Conservation (phyloP, 164 flowering plant genomes). For the Amborella trichopoda region DNA sequence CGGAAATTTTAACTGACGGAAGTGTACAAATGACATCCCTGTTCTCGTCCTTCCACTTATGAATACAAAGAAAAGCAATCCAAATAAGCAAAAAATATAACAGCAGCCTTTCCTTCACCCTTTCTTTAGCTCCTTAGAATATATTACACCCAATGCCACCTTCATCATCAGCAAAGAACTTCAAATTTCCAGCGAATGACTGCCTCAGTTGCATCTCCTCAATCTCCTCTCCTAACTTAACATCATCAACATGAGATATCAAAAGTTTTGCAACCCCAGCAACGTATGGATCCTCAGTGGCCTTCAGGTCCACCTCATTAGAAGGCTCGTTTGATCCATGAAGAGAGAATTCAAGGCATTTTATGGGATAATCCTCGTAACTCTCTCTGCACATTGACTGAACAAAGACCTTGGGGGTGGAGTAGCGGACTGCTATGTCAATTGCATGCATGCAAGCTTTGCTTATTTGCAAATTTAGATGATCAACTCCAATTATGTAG, state of each 20-base stretch:
- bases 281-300: neutral
- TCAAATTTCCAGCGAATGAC: neutral
- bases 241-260: neutral
- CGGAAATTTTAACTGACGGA: no score
- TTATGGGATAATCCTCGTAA: neutral
- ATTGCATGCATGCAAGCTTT: no score
- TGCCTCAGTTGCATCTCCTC: neutral
- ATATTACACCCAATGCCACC: no score
- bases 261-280: neutral
- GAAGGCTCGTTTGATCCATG: no score
- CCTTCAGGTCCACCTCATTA: neutral
- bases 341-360: neutral
- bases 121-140: no score
- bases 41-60: no score
- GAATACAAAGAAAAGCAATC: no score
- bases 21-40: no score
- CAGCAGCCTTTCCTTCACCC: no score
- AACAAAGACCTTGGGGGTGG: conserved; percentile 1
- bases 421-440: neutral
- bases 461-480: conserved; percentile 2
- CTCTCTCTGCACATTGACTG: conserved; percentile 1
- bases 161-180: conserved; percentile 4
- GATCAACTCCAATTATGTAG: neutral
- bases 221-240: neutral
- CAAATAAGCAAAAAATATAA: no score